Evolutionary conservation across 2,329 filamentous ascomycete genomes (phyloP), one percentile per base, ranked within the genome.

Genomic region (Diaporthe batatas): DNA sequence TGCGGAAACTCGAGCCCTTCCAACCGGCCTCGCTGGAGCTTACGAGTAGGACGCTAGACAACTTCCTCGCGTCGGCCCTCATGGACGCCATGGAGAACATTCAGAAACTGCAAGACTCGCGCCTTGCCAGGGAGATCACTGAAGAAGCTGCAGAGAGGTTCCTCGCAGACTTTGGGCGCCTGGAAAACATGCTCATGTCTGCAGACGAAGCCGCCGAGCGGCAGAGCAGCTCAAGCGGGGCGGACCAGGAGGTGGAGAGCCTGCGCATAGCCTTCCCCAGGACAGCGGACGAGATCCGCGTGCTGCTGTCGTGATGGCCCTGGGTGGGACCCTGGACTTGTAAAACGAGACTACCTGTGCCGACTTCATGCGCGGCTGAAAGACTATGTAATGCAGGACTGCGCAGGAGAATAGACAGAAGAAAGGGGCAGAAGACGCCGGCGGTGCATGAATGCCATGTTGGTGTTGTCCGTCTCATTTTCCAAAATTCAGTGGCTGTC

Each of bases 21-120:
- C 88, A 91, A 73, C 87, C 89, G 0, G 83, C 87, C 6, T 82
- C 87, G 0, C 85, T 98, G n/a, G 83, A 88, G 1, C 83, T 86
- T 65, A 91, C 92, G 2, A 94, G 94, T 77, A 93, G 95, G 77
- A 89, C 88, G 53, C 86, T 99, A 8, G 96, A 99, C 79, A 91
- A 94, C 74, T 99, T 98, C 83, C 85, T 99, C 32, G 95, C 96
- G 0, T 97, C 94, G 1, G 96, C 96, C 3, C 87, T 98, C 39
- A 96, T 98, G 86, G 96, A 99, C 80, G 95, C 95, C 3, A 91
- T 94, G 77, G 93, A 96, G 67, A 94, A 94, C 74, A 82, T 98
- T 34, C 92, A 92, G 75, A 86, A 90, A 54, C 83, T 99, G 1
- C 91, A 93, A 75, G 93, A 94, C 78, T 89, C 93, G 1, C 87